Evolutionary conservation across 2,329 filamentous ascomycete genomes (phyloP).

Genomic region (Stagonosporopsis tanaceti): DNA sequence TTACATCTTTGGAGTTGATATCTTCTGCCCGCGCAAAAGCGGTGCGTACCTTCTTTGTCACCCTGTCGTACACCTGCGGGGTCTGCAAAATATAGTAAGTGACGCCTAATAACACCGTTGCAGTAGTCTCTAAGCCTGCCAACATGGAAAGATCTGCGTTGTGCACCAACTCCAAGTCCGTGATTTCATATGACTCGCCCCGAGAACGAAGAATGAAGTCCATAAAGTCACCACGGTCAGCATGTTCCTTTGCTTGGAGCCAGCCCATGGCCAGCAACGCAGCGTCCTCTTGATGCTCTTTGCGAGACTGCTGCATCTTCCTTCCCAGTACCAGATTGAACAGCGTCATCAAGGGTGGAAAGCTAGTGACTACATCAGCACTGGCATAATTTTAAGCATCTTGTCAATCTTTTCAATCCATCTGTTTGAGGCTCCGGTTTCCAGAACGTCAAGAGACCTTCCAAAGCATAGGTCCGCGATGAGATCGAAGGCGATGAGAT

Average conservation of each 20-base stretch:
- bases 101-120: constrained; percentile 28
- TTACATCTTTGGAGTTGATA: constrained; percentile 21
- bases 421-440: constrained; percentile 14
- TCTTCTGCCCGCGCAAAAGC: constrained; percentile 26
- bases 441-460: constrained; percentile 32
- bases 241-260: constrained; percentile 14
- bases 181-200: constrained; percentile 11
- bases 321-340: constrained; percentile 13
- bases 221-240: constrained; percentile 20
- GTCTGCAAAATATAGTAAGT: constrained; percentile 25
- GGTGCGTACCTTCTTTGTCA: constrained; percentile 25
- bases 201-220: constrained; percentile 20
- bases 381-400: constrained; percentile 18
- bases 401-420: constrained; percentile 24
- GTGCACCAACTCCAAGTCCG: constrained; percentile 16
- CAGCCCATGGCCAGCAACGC: constrained; percentile 15
- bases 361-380: constrained; percentile 15
- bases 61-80: constrained; percentile 17
- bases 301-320: constrained; percentile 20
- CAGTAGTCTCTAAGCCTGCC: constrained; percentile 36
- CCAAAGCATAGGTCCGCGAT: constrained; percentile 36
- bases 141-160: constrained; percentile 26
- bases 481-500: constrained; percentile 35
- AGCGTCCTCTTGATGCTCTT: constrained; percentile 17
- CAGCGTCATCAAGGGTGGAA: constrained; percentile 8